Evolutionary conservation across 2,329 filamentous ascomycete genomes (phyloP).

Genomic region (Sporothrix schenckii): DNA sequence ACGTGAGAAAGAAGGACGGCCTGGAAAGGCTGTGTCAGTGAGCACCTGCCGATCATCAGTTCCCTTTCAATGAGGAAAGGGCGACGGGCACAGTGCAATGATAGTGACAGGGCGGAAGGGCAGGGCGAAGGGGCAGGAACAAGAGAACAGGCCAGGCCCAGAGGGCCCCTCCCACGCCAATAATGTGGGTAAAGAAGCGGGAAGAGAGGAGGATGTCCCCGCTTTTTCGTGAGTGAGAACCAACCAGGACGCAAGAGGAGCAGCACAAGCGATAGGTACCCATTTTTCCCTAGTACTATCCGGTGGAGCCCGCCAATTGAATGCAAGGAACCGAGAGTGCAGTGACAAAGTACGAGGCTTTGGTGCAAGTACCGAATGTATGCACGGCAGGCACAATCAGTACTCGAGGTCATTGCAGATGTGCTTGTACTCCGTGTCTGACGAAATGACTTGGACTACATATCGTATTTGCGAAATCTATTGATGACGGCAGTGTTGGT

Average conservation of each 20-base stretch:
- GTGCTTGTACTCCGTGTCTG: too few species aligned
- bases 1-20: neutral
- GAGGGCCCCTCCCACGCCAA: neutral
- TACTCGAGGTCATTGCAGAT: neutral
- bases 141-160: neutral
- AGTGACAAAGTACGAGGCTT: neutral
- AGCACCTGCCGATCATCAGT: slow-evolving; percentile 17
- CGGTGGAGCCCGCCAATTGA: slow-evolving; percentile 17
- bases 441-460: neutral
- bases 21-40: slow-evolving; percentile 23
- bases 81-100: neutral
- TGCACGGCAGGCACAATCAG: neutral
- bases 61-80: neutral
- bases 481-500: neutral
- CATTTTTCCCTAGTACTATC: neutral
- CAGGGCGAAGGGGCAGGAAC: slow-evolving; percentile 14
- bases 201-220: neutral
- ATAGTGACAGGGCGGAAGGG: neutral
- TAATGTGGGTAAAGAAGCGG: slow-evolving; percentile 12
- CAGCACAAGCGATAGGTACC: neutral
- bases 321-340: neutral
- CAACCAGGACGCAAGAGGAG: neutral
- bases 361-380: slow-evolving; percentile 2
- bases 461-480: neutral
- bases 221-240: neutral